Percentiles rank a stretch among this genome's conserved stretches.
phyloP scores from a whole-genome alignment of 2,329 filamentous ascomycete genomes.

The Thyridium curvatum region DNA sequence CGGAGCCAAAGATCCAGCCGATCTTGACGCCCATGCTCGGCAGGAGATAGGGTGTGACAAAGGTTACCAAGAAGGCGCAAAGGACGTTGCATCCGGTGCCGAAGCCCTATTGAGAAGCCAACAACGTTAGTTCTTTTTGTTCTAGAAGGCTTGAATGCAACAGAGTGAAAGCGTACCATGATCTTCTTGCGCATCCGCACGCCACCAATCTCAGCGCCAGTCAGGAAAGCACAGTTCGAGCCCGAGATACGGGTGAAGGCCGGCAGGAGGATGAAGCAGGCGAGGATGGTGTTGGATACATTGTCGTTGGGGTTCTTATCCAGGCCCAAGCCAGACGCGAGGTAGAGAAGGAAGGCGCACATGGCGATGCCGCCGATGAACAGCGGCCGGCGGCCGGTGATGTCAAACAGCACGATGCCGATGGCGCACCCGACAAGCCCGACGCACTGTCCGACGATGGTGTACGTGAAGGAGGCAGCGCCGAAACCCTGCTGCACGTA shows the following conservation, averaged over 20 bases:
- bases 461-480: conserved; percentile 9
- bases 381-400: conserved; percentile 5
- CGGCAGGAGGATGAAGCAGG: conserved; percentile 8
- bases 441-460: conserved; percentile 8
- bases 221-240: conserved; percentile 6
- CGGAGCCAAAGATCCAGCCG: conserved; percentile 8
- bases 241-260: conserved; percentile 7
- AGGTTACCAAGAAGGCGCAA: conserved; percentile 5
- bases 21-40: conserved; percentile 8
- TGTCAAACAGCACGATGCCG: conserved; percentile 4
- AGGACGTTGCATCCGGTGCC: conserved; percentile 5
- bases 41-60: conserved; percentile 7
- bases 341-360: conserved; percentile 5
- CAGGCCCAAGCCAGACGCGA: conserved; percentile 5
- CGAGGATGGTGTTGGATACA: conserved; percentile 7
- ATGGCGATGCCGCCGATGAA: conserved; percentile 2
- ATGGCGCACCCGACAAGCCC: conserved; percentile 4
- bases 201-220: conserved; percentile 7
- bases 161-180: conserved; percentile 1
- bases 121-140: not conserved
- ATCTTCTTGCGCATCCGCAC: conserved; percentile 8
- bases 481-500: conserved; percentile 9
- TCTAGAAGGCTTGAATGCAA: not conserved
- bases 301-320: not conserved
- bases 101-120: conserved; percentile 1